Evolutionary conservation across 768 basidiomycete species (phyloP), one percentile per base, ranked within the genome.

Genomic region (Naganishia onofrii): DNA sequence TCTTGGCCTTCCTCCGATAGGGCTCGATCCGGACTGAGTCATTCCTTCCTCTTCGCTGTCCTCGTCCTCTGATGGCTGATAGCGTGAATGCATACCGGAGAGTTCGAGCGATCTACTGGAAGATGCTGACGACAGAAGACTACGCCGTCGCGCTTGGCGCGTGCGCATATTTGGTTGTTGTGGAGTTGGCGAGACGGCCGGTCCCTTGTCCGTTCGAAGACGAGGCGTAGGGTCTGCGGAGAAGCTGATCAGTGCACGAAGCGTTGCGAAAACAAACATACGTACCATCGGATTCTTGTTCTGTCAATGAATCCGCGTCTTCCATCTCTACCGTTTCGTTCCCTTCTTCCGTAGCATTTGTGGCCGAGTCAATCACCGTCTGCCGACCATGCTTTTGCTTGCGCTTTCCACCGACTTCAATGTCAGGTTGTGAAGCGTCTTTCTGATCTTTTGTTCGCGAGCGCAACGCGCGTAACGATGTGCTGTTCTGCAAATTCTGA

Each of bases 31-130:
- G 36, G 57, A 36, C 42, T 57, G 68, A 38, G 31, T 42, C 56
- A 31, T 60, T 48, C 46, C 60, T 58, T 63, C 60, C 53, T 36
- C 32, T 46, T 38, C 56, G 53, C 48, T 66, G 38, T 57, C 55
- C n/a, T 36, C 42, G 12, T 46, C 54, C 8, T 55, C 56, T 8
- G 42, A 69, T 23, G 38, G 31, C 21, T 23, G 26, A 17, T 58
- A 58, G 19, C 31, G 68, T 26, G 48, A 42, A 10, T 54, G 17
- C 44, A 36, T 34, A 23, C 36, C 58, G 38, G 44, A 60, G 32
- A 44, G 26, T 28, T 63, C 55, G 44, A 60, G 42, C 29, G 42
- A 69, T 57, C 28, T 48, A 15, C 42, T 53, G 15, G 57, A 58
- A 1, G 68, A 44, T 10, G 34, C 57, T 34, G 36, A 57, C 9